Evolutionary conservation across 805 yeast species (phyloP), one percentile per base, ranked within the genome.

Genomic region (Ogataea methylovora): DNA sequence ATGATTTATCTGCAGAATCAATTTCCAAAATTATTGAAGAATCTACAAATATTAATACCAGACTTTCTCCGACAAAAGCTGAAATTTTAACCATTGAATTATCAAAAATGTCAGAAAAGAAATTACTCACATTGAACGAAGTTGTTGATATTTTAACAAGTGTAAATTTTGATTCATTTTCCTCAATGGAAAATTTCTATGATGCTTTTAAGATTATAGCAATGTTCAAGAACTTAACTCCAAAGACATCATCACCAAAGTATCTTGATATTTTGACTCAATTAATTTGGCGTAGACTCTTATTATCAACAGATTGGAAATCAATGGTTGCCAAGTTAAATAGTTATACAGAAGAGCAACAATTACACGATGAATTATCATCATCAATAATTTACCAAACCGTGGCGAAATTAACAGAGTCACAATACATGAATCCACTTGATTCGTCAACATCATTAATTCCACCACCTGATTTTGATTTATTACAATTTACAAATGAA

Each of bases 261-360:
- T 32, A 23, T 15, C 17, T 44, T 6, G 39, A 30, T 3, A 20
- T 49, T 10, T 31, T 48, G 13, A 63, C 58, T 29, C 54, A 57
- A 8, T 42, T 64, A 8, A 55, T 79, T 0, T 82, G 88, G 86
- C 65, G 72, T 42, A 61, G 87, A 41, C 61, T 80, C 30, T 54
- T 83, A 16, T 56, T 61, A 30, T 54, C 45, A 40, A 82, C 79
- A 42, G 65, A 73, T 41, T 75, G 84, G 80, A 40, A 50, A 6
- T 48, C 53, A 14, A 52, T 73, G 11, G 50, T 55, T 5, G 39
- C 52, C 5, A 21, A 13, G 14, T 13, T 21, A 5, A 29, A n/a
- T 3, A n/a, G 10, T 5, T n/a, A 29, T 13, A 4, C 30, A 18
- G 21, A 11, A 13, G 24, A 19, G 8, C 24, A 19, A 13, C 18